These are phyloP conservation scores for Saitoella complicata DNA, from an alignment of 805 yeast genomes.

Conservation along the genomic window DNA sequence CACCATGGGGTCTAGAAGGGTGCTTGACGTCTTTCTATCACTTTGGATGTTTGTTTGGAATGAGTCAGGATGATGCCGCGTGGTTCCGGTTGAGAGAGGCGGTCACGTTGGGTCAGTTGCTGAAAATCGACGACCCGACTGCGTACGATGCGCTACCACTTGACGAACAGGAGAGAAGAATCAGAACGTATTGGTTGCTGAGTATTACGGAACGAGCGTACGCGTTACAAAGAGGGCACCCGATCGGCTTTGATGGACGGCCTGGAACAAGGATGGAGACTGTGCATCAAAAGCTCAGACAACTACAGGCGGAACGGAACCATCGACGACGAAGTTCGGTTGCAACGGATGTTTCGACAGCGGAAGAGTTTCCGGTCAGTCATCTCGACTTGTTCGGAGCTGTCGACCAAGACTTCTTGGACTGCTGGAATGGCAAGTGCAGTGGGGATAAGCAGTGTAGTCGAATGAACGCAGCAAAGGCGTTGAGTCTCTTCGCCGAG, in stretches of 20 bases:
- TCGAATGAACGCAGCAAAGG: too few species aligned
- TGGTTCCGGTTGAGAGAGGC: conserved; percentile 7
- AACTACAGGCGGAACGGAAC: too few species aligned
- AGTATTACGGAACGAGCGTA: conserved; percentile 4
- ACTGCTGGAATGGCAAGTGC: conserved; percentile 6
- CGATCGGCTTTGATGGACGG: too few species aligned
- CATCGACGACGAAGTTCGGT: too few species aligned
- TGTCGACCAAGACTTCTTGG: conserved; percentile 1
- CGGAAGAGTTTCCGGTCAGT: neutral
- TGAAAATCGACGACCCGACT: conserved; percentile 1
- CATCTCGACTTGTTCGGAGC: conserved; percentile 1
- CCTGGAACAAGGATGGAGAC: too few species aligned
- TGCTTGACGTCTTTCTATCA: conserved; percentile 3
- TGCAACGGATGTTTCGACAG: too few species aligned
- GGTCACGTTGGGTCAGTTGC: conserved; percentile 5
- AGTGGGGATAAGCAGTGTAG: neutral
- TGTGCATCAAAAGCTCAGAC: too few species aligned
- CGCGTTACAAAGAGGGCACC: too few species aligned
- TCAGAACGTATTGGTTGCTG: conserved; percentile 2
- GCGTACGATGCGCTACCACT: neutral
- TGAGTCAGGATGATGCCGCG: conserved; percentile 1
- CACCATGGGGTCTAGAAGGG: too few species aligned
- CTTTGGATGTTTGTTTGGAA: conserved; percentile 1
- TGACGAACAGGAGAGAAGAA: conserved; percentile 1
- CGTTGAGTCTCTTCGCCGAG: too few species aligned